Percentiles rank a stretch among this genome's conserved stretches.
Conservation (phyloP, 2,329 filamentous ascomycete genomes). For the Atkinsonella texensis region DNA sequence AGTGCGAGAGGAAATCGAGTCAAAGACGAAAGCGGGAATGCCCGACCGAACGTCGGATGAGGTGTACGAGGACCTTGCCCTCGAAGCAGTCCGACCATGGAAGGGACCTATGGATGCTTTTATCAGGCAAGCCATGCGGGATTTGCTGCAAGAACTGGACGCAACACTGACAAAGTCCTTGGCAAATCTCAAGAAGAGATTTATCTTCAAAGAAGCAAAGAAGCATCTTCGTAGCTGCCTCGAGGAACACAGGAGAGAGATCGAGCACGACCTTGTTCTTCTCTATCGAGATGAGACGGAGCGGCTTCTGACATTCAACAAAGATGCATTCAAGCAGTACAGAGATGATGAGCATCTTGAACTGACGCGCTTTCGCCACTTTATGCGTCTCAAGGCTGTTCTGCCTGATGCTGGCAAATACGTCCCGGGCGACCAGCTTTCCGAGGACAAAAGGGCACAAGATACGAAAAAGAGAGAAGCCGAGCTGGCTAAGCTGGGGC, state of each 20-base stretch:
- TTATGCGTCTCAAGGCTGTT: conserved; percentile 32
- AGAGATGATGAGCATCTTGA: conserved; percentile 32
- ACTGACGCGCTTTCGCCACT: conserved; percentile 35
- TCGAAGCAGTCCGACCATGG: conserved; percentile 48
- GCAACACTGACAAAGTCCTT: conserved; percentile 36
- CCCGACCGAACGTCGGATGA: conserved; percentile 46
- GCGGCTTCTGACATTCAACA: conserved; percentile 46
- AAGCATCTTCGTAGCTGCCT: conserved; percentile 34
- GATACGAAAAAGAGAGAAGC: conserved; percentile 30
- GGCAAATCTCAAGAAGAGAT: conserved; percentile 30
- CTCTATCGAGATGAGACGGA: conserved; percentile 41
- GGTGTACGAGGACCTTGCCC: conserved; percentile 46
- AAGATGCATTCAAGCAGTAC: conserved; percentile 33
- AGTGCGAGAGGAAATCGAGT: conserved; percentile 42
- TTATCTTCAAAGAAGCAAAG: conserved; percentile 37
- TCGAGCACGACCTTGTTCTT: conserved; percentile 26
- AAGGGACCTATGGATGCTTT: conserved; percentile 36
- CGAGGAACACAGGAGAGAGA: conserved; percentile 22
- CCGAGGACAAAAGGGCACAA: conserved; percentile 32
- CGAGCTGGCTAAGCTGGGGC: conserved; percentile 35
- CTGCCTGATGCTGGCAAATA: conserved; percentile 15
- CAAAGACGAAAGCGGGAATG: conserved; percentile 43
- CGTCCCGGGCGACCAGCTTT: conserved; percentile 19
- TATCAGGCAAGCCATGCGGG: conserved; percentile 32
- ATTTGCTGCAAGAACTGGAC: conserved; percentile 35